Percentiles rank a stretch among this genome's conserved stretches.
These are phyloP conservation scores for Trichosporon faecale DNA, from an alignment of 1,284 basidiomycete genomes.

Conservation along the genomic window DNA sequence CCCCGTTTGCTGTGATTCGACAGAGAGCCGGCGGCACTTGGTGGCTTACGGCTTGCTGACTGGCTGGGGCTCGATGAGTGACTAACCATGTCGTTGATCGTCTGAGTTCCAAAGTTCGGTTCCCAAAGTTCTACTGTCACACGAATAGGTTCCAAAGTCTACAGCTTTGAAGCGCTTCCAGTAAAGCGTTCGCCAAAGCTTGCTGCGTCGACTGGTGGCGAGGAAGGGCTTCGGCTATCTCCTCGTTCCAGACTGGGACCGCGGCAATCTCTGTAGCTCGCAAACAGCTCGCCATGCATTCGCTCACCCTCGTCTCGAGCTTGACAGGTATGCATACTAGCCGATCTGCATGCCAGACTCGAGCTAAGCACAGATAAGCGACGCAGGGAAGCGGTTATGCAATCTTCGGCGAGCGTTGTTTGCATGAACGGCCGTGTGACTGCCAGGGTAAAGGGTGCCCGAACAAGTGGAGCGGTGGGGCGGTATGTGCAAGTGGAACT, in stretches of 20 bases:
- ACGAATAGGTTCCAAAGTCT: not conserved
- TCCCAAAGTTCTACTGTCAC: not conserved
- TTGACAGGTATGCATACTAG: not conserved
- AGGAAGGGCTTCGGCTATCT: not conserved
- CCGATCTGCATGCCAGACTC: not conserved
- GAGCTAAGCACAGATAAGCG: not conserved
- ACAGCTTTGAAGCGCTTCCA: not conserved
- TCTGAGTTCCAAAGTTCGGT: not conserved
- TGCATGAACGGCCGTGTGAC: not conserved
- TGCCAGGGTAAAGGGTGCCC: not conserved
- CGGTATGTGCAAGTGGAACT: not conserved
- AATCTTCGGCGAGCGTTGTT: not conserved
- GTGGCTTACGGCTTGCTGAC: not conserved
- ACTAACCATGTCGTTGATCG: not conserved
- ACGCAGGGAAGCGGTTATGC: not conserved
- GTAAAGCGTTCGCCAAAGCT: not conserved
- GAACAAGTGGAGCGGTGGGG: slow-evolving; percentile 1
- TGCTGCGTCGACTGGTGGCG: no score
- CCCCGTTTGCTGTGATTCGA: not conserved
- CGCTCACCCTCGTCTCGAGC: not conserved
- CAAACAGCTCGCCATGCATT: not conserved
- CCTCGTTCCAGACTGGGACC: not conserved
- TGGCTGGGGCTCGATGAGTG: not conserved
- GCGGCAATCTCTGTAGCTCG: not conserved
- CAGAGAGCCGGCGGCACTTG: not conserved